A percentile compares a stretch with the other conserved stretches of the same genome.
Evolutionary conservation across 140 eudicot species (phyloP).

Genomic region (Anethum foeniculum): DNA sequence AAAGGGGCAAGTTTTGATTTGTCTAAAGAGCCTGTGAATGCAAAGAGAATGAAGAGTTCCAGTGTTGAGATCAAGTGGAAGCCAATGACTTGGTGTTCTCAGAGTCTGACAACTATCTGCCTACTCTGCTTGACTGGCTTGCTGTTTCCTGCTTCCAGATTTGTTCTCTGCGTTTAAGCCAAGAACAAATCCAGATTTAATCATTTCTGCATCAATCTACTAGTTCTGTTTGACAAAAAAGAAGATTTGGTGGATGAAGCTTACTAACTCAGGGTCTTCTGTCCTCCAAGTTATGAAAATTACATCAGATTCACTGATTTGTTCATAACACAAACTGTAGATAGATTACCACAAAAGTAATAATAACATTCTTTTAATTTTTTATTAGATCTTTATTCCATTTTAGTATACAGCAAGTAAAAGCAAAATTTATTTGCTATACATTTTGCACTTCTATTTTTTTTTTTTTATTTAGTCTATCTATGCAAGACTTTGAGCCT

Average conservation of each 20-base stretch:
- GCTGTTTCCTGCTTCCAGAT: slow-evolving; percentile 48
- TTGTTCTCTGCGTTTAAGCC: slow-evolving; percentile 42
- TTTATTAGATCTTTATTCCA: background rate
- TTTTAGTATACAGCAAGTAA: background rate
- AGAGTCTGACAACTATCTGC: slow-evolving; percentile 38
- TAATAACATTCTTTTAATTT: background rate
- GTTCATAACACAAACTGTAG: background rate
- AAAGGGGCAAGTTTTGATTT: slow-evolving; percentile 78
- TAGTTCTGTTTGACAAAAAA: background rate
- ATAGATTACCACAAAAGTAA: background rate
- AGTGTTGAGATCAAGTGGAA: slow-evolving; percentile 89
- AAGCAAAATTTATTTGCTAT: background rate
- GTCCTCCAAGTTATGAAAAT: background rate
- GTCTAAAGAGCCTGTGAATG: slow-evolving; percentile 47
- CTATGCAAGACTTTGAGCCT: background rate
- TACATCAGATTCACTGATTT: background rate
- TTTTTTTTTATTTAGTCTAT: no score
- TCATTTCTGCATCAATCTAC: background rate
- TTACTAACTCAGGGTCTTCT: background rate
- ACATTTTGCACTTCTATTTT: no score
- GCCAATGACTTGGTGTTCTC: slow-evolving; percentile 48
- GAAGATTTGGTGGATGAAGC: slow-evolving; percentile 1
- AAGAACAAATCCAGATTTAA: no score
- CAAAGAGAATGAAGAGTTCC: slow-evolving; percentile 68
- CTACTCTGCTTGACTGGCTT: slow-evolving; percentile 48